Evolutionary conservation across 2,329 filamentous ascomycete genomes (phyloP), one percentile per base, ranked within the genome.

Genomic region (Cladorrhinum sp.): DNA sequence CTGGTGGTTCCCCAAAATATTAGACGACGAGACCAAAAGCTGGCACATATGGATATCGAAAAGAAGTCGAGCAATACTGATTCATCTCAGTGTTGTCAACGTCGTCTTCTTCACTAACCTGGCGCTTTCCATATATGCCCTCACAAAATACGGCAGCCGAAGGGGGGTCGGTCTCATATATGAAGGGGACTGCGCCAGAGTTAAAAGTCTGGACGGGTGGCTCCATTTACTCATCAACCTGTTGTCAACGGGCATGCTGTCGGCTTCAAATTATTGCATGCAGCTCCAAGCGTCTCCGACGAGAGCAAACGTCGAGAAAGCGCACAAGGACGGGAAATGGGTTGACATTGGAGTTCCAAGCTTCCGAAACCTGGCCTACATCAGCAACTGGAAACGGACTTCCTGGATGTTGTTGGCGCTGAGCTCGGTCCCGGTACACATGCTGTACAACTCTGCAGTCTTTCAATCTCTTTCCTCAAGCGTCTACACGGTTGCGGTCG

Each of bases 251-350:
- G 57, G 69, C 0, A 57, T 77, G 10, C 55, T 77, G 10, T 69
- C 68, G 0, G 73, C 70, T 0, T 74, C 71, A 8, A 76, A 76
- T 55, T 76, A 73, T 36, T 73, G 71, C 20, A 75, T 75, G 70
- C 75, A 76, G 48, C 64, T 70, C 0, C 67, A 74, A 1, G 68
- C 66, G 0, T 72, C 74, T 0, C 75, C 74, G 0, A 75, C 73
- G 0, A 61, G 74, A 6, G 52, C 50, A 0, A 68, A 75, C 18
- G 59, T 76, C 1, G 68, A 76, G 25, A 41, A 49, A 1, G 65
- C 64, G 0, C 64, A 67, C 41, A 36, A 41, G 1, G 22, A n/a
- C 6, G 45, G 36, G 5, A 36, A 32, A 1, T 65, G 59, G 61
- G 20, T 65, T 3, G 61, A 66, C 12, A 56, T 66, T 10, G 63